Base-by-base conservation (phyloP, 2,329 filamentous ascomycete species). In the Aciculosporium take region DNA sequence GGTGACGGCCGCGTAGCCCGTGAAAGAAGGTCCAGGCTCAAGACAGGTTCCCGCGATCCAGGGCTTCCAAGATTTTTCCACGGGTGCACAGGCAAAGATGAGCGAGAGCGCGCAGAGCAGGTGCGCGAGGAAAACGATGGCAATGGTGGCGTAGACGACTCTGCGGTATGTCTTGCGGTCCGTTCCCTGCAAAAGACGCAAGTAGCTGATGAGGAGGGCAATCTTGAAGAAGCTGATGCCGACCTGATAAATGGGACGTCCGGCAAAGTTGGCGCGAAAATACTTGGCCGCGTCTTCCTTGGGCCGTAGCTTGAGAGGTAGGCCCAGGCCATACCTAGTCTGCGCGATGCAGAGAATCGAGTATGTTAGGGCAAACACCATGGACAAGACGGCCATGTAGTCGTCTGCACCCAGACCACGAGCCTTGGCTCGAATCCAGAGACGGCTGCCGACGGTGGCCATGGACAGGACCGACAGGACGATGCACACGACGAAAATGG, bases 221-320 rank as follows among this genome's bases (percentile, higher is more conserved):
- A 72, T 64, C 50, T 74, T 74, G 62, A 74, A 74, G 43, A 71
- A 71, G 45, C 66, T 67, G 51, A 74, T 71, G 29, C 71, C 71
- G 7, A 71, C 38, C 46, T 73, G 69, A 45, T 74, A 74, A 34
- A 74, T 64, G 0, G 71, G 71, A 3, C 71, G 63, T 2, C 69
- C 71, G 5, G 66, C 66, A 46, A 63, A 74, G 51, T 74, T 74
- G 49, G 70, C 56, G 41, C 67, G 51, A 0, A 65, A 67, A 50
- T 72, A 74, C 0, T 56, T 55, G 5, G 63, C 45, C 0, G 69
- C 49, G 33, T 67, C 63, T n/a, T 47, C 52, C n/a, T 56, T 49
- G 0, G 71, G 71, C 0, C 71, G 63, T 4, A 58, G 45, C 6
- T 40, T 46, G 7, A 72, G 41, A 0, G 69, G 66, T 2, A 74